Base-by-base conservation (phyloP, 1,139 yeast genomes). In the Blastobotrys malaysiensis region DNA sequence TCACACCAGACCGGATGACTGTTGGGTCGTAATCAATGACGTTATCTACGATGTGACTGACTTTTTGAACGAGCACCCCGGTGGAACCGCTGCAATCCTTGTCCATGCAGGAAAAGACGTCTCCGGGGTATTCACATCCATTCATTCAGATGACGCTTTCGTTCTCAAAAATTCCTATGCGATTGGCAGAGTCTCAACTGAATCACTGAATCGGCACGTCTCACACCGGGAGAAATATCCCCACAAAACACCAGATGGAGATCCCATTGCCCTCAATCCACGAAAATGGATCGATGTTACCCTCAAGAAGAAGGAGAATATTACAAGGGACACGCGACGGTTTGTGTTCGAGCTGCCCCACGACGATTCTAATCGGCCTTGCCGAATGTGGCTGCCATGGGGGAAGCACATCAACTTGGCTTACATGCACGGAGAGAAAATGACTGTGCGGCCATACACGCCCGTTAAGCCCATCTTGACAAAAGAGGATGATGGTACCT, bases 1-100 rank as follows among this genome's bases (percentile, higher is more conserved):
- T 57, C 85, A 81, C 65, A 75, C 77, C 57, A 76, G 68, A 22
- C 73, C 70, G 3, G 71, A 69, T 43, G 79, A 78, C 58, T 81
- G 84, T 59, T 82, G 86, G 86, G 79, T 81, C 56, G 77, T 80
- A 13, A 77, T 81, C 45, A 78, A 81, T 60, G 80, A 81, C 50
- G 82, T 80, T 16, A 84, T 81, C 11, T 71, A 80, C 58, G 79
- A 81, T 60, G 77, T 79, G 55, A 75, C 83, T 0, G 65, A 73
- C 9, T 81, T 80, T 61, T 70, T 81, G 58, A 65, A 70, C 24
- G 74, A 78, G 52, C 86, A 81, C 62, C 86, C 86, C 1, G 86
- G 86, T 24, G 86, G 86, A 5, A 74, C 71, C 31, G 77, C 46
- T 9, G 14, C 46, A 18, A 43, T 43, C 6, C 19, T 43, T 5